Evolutionary conservation across 169 alveolate species (phyloP).

Genomic region (Neospora caninum): DNA sequence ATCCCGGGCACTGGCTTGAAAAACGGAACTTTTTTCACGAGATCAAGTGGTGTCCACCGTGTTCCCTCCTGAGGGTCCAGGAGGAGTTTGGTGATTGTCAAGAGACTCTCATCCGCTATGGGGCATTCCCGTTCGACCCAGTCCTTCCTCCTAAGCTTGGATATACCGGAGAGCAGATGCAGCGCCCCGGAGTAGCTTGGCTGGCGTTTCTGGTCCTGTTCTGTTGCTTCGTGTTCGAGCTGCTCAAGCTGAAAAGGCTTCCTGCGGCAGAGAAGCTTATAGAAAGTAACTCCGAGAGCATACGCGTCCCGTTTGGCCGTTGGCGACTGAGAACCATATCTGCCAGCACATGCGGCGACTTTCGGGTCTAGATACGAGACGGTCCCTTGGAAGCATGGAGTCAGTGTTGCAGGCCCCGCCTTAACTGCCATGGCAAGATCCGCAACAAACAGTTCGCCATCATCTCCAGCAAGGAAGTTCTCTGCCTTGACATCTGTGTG

Average conservation of each 20-base stretch:
- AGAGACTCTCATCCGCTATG: background rate
- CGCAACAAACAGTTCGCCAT: background rate
- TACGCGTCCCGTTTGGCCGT: background rate
- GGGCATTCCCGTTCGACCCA: background rate
- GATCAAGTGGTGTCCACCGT: slow-evolving; percentile 20
- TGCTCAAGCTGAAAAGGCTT: background rate
- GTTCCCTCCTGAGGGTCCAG: background rate
- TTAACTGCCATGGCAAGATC: background rate
- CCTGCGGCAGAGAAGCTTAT: background rate
- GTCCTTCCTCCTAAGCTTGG: background rate
- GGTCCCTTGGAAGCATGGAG: background rate
- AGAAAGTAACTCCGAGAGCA: slow-evolving; percentile 2
- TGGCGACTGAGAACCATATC: background rate
- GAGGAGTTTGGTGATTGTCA: background rate
- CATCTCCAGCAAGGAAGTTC: slow-evolving; percentile 17
- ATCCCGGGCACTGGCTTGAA: background rate
- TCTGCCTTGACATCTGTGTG: background rate
- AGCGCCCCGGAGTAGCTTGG: background rate
- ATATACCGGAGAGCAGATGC: background rate
- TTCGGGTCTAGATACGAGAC: background rate
- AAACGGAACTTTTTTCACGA: background rate
- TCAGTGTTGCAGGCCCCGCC: background rate
- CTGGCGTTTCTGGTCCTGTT: background rate
- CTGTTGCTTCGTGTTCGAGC: background rate
- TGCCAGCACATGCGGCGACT: background rate